Evolutionary conservation across 2,329 filamentous ascomycete genomes (phyloP).

Genomic region (Dendrostoma leiphaemia): DNA sequence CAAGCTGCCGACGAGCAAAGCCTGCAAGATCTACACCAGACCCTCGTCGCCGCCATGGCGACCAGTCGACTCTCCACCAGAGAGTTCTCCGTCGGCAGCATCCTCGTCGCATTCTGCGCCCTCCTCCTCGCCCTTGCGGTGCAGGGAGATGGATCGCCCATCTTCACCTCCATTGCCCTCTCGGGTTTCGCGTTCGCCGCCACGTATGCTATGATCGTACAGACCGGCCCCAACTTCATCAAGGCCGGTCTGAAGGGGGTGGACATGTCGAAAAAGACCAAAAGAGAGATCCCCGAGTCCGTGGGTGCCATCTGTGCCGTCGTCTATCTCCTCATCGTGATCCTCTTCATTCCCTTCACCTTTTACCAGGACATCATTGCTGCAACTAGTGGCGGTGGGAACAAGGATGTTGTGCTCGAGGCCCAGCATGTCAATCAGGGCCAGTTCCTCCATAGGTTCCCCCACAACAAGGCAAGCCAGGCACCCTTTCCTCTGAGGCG

Average conservation of each 20-base stretch:
- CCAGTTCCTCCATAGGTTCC: constrained; percentile 85
- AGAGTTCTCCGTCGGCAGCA: constrained; percentile 55
- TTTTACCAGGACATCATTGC: constrained; percentile 99
- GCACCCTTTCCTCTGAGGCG: not conserved
- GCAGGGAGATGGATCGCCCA: constrained; percentile 79
- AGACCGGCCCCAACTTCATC: constrained; percentile 89
- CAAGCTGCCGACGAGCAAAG: not conserved
- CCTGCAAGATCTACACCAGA: not conserved
- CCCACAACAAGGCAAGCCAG: constrained; percentile 76
- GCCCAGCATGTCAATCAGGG: constrained; percentile 74
- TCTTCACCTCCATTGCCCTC: constrained; percentile 84
- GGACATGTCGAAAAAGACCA: constrained; percentile 72
- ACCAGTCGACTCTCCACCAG: constrained; percentile 41
- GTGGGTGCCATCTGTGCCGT: constrained; percentile 94
- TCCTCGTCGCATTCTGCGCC: constrained; percentile 66
- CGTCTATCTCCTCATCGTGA: constrained; percentile 85
- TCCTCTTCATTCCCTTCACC: constrained; percentile 91
- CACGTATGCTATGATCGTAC: constrained; percentile 83
- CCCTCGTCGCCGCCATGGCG: constrained; percentile 7
- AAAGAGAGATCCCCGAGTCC: constrained; percentile 83
- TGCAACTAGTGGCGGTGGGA: constrained; percentile 89
- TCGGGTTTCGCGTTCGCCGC: constrained; percentile 80
- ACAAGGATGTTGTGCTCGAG: constrained; percentile 79
- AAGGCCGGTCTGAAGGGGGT: constrained; percentile 83
- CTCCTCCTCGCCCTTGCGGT: constrained; percentile 79